Evolutionary conservation across 768 basidiomycete genomes (phyloP), one percentile per base, ranked within the genome.

Genomic region (Mycena kentingensis): DNA sequence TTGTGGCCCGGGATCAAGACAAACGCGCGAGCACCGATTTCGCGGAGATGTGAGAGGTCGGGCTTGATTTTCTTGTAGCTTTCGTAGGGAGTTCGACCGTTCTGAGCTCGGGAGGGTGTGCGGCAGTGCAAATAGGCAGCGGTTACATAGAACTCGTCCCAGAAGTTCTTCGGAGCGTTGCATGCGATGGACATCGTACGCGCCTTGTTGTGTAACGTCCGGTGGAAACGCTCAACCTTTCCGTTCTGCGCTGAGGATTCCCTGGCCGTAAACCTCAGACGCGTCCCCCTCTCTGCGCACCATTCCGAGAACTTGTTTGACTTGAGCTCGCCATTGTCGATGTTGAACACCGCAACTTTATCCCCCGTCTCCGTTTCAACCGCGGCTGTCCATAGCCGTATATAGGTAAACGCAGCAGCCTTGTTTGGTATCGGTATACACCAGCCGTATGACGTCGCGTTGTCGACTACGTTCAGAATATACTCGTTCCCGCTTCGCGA

Each of bases 181-280:
- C 61, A 58, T 11, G 60, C 61, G 16, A 65, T 44, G 0, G 58
- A 57, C 69, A 73, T 72, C 0, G 70, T 53, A 1, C 58, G 51
- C 2, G 62, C 65, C 31, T 68, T 64, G 11, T 54, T 60, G 46
- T 73, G 60, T 6, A 74, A 47, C 0, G 71, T 75, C 5, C 60
- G 58, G 46, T 77, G 73, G 35, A 68, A 46, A 1, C 68, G 60
- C 46, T 77, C 72, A 3, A 71, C 71, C 7, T 58, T 52, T 2
- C 75, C 71, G 51, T 68, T 76, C 10, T 71, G 66, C 0, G 64
- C 65, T 16, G 71, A 74, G 4, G 68, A 72, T 52, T 76, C 62
- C 0, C 70, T 65, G 0, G 68, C 67, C 1, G 68, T 70, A 42
- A 46, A 61, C 18, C 61, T 35, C 13, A 61, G 55, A 1, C 39